Evolutionary conservation across 2,329 filamentous ascomycete genomes (phyloP).

Genomic region (Phialemoniopsis sp.): DNA sequence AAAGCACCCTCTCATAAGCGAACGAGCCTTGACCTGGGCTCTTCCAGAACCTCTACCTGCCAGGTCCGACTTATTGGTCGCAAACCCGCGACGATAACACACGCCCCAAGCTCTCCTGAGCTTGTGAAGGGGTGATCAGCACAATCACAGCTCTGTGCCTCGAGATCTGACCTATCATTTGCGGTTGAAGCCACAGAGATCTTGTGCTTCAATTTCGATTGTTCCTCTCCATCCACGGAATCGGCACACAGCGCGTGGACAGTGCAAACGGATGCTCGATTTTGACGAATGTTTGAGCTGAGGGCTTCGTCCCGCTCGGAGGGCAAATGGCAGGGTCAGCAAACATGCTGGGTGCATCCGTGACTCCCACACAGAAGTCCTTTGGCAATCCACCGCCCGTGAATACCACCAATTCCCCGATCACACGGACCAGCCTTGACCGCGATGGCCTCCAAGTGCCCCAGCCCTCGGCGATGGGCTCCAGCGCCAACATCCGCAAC

Average conservation of each 20-base stretch:
- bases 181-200: too few relatives aligned
- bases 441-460: slow-evolving; percentile 46
- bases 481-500: slow-evolving; percentile 30
- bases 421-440: slow-evolving; percentile 46
- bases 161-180: too few relatives aligned
- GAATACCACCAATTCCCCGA: slow-evolving; percentile 23
- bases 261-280: slow-evolving; percentile 7
- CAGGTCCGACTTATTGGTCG: too few relatives aligned
- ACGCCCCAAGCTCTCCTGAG: too few relatives aligned
- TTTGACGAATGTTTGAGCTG: slow-evolving; percentile 19
- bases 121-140: too few relatives aligned
- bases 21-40: too few relatives aligned
- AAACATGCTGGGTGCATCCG: slow-evolving; percentile 49
- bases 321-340: slow-evolving; percentile 28
- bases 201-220: too few relatives aligned
- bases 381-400: slow-evolving; percentile 37
- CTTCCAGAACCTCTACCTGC: too few relatives aligned
- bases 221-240: too few relatives aligned
- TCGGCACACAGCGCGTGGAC: not conserved
- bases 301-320: slow-evolving; percentile 20
- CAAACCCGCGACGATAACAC: too few relatives aligned
- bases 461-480: slow-evolving; percentile 32
- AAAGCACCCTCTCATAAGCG: too few relatives aligned
- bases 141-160: too few relatives aligned
- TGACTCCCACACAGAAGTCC: slow-evolving; percentile 50